phyloP scores from a whole-genome alignment of 192 early-diverging fungal species.

The Ramicandelaber brevisporus region DNA sequence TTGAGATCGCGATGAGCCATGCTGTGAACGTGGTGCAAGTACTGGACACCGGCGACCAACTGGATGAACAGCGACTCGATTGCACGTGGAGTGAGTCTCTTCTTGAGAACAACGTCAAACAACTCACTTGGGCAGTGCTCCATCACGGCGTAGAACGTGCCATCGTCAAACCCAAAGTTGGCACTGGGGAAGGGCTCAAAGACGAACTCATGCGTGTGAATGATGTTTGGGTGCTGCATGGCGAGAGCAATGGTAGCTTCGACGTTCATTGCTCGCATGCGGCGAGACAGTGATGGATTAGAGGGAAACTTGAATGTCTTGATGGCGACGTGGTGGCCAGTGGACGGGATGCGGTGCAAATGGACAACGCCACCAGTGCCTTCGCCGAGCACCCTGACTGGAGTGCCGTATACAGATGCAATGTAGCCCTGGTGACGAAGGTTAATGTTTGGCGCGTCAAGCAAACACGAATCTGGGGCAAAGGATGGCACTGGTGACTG shows the following conservation, averaged over 20 bases:
- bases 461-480: too few species aligned
- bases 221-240: conserved; percentile 49
- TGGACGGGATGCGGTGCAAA: conserved; percentile 19
- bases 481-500: too few species aligned
- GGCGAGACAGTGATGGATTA: conserved; percentile 13
- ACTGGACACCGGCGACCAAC: conserved; percentile 42
- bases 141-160: conserved; percentile 48
- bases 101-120: conserved; percentile 52
- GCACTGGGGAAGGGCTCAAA: too few species aligned
- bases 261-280: conserved; percentile 19
- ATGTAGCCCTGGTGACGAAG: conserved; percentile 17
- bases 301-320: conserved; percentile 19
- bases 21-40: conserved; percentile 45
- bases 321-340: conserved; percentile 15
- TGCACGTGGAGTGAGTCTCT: conserved; percentile 38
- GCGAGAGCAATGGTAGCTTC: conserved; percentile 21
- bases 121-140: conserved; percentile 82
- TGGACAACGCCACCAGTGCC: conserved; percentile 21
- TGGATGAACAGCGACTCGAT: conserved; percentile 65
- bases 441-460: conserved; percentile 17
- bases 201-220: conserved; percentile 48
- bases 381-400: conserved; percentile 16
- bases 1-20: conserved; percentile 71
- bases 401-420: conserved; percentile 13
- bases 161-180: conserved; percentile 26